Evolutionary conservation across 2,329 filamentous ascomycete species (phyloP).

Genomic region (Cladorrhinum sp.): DNA sequence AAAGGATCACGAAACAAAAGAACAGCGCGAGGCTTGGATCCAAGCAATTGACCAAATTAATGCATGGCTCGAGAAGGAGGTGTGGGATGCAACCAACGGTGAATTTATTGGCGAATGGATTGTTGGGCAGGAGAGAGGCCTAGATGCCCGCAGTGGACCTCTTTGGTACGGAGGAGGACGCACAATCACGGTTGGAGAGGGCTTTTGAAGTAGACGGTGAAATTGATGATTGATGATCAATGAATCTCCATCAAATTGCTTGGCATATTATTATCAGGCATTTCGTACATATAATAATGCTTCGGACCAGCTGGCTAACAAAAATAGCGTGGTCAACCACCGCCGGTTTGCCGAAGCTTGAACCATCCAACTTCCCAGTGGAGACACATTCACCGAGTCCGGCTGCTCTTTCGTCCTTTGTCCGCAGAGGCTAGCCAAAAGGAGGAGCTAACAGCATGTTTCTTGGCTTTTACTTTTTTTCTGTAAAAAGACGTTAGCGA

Average conservation of each 20-base stretch:
- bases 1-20: constrained; percentile 58
- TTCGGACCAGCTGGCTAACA: too few relatives aligned
- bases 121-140: constrained; percentile 79
- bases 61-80: constrained; percentile 64
- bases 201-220: constrained; percentile 44
- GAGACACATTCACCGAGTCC: background rate
- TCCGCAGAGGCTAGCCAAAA: background rate
- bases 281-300: too few relatives aligned
- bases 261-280: too few relatives aligned
- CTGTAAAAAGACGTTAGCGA: constrained; percentile 7
- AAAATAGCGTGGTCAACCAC: background rate
- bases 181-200: constrained; percentile 61
- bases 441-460: background rate
- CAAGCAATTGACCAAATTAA: constrained; percentile 74
- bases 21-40: constrained; percentile 63
- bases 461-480: background rate
- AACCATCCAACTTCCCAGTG: background rate
- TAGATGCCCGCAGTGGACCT: constrained; percentile 71
- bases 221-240: background rate
- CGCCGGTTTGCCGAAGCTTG: background rate
- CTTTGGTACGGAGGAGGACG: constrained; percentile 88
- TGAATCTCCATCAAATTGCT: background rate
- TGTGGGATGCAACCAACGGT: constrained; percentile 58
- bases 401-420: background rate
- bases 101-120: constrained; percentile 69